These are phyloP conservation scores for Mollisiaceae sp. DNA, from an alignment of 2,329 filamentous ascomycete genomes.

Conservation along the genomic window DNA sequence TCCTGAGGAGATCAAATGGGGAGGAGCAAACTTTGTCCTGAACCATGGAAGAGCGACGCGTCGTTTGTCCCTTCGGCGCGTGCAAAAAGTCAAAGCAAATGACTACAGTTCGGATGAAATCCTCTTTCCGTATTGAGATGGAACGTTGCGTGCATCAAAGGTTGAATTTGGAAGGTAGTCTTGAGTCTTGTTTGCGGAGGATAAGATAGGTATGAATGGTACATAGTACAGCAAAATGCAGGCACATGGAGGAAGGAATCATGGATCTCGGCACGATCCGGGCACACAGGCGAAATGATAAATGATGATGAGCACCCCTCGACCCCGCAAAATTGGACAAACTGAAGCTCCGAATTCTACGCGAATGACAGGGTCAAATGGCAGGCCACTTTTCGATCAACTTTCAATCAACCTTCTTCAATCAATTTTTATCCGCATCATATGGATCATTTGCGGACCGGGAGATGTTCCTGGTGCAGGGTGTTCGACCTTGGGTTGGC, in stretches of 20 bases:
- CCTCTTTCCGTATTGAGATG: neutral
- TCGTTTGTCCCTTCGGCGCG: neutral
- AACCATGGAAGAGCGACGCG: neutral
- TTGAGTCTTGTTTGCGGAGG: neutral
- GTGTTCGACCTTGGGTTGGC: neutral
- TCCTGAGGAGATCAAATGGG: neutral
- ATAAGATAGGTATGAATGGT: too few relatives aligned
- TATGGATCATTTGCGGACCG: conserved; percentile 4
- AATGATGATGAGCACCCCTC: neutral
- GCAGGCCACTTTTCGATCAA: neutral
- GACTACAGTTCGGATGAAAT: neutral
- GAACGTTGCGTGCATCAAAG: neutral
- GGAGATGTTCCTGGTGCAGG: neutral
- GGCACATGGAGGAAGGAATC: neutral
- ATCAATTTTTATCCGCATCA: neutral
- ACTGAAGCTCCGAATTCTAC: neutral
- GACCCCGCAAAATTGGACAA: conserved; percentile 5
- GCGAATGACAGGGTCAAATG: conserved; percentile 9
- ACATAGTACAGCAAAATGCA: neutral
- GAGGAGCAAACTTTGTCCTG: neutral
- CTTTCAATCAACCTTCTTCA: neutral
- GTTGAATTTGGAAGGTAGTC: conserved; percentile 1
- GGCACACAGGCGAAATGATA: neutral
- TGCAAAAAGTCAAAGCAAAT: neutral
- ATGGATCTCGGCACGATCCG: neutral